Evolutionary conservation across 768 basidiomycete genomes (phyloP).

Genomic region (Auricularia sp.): DNA sequence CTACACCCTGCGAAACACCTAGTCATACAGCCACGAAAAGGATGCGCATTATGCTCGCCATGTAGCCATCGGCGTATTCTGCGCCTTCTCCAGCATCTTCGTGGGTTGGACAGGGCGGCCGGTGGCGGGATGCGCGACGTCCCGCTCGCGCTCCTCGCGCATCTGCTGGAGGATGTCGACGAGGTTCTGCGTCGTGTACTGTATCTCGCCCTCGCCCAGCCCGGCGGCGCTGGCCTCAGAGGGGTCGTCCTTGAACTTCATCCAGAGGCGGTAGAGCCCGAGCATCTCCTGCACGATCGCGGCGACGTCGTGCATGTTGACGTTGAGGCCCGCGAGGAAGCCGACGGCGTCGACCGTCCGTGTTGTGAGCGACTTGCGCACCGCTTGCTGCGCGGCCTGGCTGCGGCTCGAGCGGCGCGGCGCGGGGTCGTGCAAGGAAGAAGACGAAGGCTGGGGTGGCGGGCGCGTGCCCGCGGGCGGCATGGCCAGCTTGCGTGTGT

Average conservation of each 20-base stretch:
- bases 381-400: conserved; percentile 3
- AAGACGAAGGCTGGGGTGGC: conserved; percentile 28
- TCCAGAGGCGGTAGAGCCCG: conserved; percentile 83
- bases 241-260: conserved; percentile 62
- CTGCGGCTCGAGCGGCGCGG: conserved; percentile 48
- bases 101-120: conserved; percentile 31
- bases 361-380: conserved; percentile 16
- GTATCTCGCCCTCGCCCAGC: conserved; percentile 8
- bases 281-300: conserved; percentile 88
- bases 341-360: conserved; percentile 47
- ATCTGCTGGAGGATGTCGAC: conserved; percentile 50
- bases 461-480: conserved; percentile 16
- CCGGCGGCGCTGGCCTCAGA: conserved; percentile 12
- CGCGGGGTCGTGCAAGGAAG: conserved; percentile 23
- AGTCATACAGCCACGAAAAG: too few species aligned
- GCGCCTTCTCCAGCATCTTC: not conserved
- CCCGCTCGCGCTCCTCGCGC: conserved; percentile 54
- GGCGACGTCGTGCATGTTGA: conserved; percentile 71
- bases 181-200: conserved; percentile 27
- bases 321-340: conserved; percentile 80
- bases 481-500: conserved; percentile 29
- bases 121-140: conserved; percentile 40
- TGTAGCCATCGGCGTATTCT: not conserved
- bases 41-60: too few species aligned
- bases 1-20: too few species aligned